These are phyloP conservation scores for Fagus sylvatica DNA, from an alignment of 306 rosid species.

Conservation along the genomic window DNA sequence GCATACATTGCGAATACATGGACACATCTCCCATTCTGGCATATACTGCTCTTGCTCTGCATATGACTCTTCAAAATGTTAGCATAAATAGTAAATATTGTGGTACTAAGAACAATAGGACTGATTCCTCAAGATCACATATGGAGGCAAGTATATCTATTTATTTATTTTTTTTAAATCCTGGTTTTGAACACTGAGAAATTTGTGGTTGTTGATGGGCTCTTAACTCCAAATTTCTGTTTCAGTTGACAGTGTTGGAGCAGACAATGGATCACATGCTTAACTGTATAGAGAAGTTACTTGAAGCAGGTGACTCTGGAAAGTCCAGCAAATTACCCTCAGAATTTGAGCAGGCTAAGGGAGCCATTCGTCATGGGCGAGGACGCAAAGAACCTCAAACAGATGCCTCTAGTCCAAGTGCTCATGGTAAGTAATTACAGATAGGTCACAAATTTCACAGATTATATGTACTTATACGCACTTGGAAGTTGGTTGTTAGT, in stretches of 20 bases:
- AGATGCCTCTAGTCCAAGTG: slow-evolving; percentile 33
- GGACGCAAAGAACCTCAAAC: slow-evolving; percentile 36
- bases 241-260: slow-evolving; percentile 53
- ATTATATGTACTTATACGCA: slow-evolving; percentile 2
- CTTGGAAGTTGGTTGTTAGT: neutral
- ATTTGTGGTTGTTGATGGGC: neutral
- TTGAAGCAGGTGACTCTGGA: slow-evolving; percentile 40
- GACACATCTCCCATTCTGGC: slow-evolving; percentile 74
- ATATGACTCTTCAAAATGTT: slow-evolving; percentile 56
- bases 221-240: neutral
- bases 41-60: slow-evolving; percentile 67
- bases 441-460: slow-evolving; percentile 17
- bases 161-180: neutral
- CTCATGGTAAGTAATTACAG: slow-evolving; percentile 46
- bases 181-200: slow-evolving; percentile 6
- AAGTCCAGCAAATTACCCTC: slow-evolving; percentile 28
- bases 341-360: slow-evolving; percentile 34
- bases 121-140: slow-evolving; percentile 45
- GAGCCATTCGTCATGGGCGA: slow-evolving; percentile 17
- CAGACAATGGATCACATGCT: slow-evolving; percentile 58
- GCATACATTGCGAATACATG: slow-evolving; percentile 50
- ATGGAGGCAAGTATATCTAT: slow-evolving; percentile 53
- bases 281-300: slow-evolving; percentile 58
- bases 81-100: slow-evolving; percentile 29
- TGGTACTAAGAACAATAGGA: slow-evolving; percentile 32